These are phyloP conservation scores for Saururus chinensis DNA, from an alignment of 164 flowering plant species.

Conservation along the genomic window DNA sequence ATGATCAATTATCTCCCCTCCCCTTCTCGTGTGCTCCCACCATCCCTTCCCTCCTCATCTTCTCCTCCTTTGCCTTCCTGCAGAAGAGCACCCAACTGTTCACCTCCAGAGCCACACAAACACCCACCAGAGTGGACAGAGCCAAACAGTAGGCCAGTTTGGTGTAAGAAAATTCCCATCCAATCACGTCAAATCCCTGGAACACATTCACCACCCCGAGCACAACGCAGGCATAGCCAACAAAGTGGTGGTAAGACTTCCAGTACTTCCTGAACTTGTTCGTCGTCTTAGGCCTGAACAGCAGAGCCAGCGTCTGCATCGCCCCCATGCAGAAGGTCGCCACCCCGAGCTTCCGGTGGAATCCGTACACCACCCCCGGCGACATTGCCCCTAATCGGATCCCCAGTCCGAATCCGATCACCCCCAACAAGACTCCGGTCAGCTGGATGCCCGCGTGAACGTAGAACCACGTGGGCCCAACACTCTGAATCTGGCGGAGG, in stretches of 20 bases:
- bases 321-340: conserved; percentile 57
- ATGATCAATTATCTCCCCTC: conserved; percentile 5
- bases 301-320: conserved; percentile 68
- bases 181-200: conserved; percentile 83
- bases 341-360: conserved; percentile 76
- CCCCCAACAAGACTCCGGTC: conserved; percentile 44
- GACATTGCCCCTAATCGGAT: conserved; percentile 56
- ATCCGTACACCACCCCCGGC: conserved; percentile 55
- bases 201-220: conserved; percentile 82
- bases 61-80: conserved; percentile 79
- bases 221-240: conserved; percentile 88
- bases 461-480: conserved; percentile 82
- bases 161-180: conserved; percentile 41
- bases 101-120: conserved; percentile 72
- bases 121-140: conserved; percentile 56
- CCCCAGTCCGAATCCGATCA: conserved; percentile 71
- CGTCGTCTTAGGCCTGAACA: conserved; percentile 77
- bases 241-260: conserved; percentile 97
- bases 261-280: conserved; percentile 82
- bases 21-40: conserved; percentile 35
- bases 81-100: conserved; percentile 90
- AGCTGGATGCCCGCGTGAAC: conserved; percentile 67
- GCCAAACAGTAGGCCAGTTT: conserved; percentile 62
- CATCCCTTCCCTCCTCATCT: conserved; percentile 69
- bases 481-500: conserved; percentile 49